Conservation (phyloP, 2,329 filamentous ascomycete species). For the Neofusicoccum sp. region DNA sequence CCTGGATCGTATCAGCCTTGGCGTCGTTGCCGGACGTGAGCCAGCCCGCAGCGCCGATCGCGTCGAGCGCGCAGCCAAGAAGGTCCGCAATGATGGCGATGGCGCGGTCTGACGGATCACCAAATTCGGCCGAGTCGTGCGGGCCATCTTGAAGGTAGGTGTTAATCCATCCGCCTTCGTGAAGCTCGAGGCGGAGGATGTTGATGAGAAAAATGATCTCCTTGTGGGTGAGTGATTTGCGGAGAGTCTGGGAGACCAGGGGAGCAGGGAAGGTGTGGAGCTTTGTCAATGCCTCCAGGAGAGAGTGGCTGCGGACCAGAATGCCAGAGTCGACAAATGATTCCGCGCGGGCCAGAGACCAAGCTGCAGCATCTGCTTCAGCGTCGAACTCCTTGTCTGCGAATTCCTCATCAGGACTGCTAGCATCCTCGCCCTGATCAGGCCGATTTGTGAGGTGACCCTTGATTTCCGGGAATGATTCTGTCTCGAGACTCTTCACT, state of each 20-base stretch:
- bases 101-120: constrained; percentile 62
- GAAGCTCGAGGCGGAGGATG: constrained; percentile 69
- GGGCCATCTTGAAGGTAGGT: constrained; percentile 63
- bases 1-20: constrained; percentile 62
- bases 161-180: constrained; percentile 72
- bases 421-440: constrained; percentile 22
- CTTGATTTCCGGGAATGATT: constrained; percentile 29
- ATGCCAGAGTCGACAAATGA: constrained; percentile 65
- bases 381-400: constrained; percentile 38
- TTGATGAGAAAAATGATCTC: constrained; percentile 71
- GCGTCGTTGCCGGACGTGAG: constrained; percentile 55
- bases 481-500: constrained; percentile 65
- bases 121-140: constrained; percentile 36
- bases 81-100: constrained; percentile 71
- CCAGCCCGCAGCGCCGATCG: constrained; percentile 73
- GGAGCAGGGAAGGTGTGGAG: constrained; percentile 61
- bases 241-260: constrained; percentile 62
- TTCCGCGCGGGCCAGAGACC: constrained; percentile 66
- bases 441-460: constrained; percentile 42
- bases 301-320: constrained; percentile 59
- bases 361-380: constrained; percentile 38
- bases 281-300: constrained; percentile 68
- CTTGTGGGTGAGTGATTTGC: constrained; percentile 61
- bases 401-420: constrained; percentile 18
- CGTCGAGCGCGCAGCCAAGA: constrained; percentile 70